Conservation (phyloP, 768 basidiomycete genomes). For the Mycena olivaceomarginata region DNA sequence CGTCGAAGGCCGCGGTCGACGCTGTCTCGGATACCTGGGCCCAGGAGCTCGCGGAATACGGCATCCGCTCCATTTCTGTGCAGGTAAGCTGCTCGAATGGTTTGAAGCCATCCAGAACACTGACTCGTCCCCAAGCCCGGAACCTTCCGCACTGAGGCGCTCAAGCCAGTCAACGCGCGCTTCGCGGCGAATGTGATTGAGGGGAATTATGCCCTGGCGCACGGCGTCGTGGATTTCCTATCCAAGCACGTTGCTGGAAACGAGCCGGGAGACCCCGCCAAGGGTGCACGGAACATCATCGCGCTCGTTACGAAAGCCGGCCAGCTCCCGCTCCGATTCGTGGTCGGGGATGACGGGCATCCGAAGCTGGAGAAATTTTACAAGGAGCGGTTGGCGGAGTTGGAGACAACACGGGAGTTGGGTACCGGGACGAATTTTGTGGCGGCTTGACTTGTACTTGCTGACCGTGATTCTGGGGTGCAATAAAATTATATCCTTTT, state of each 20-base stretch:
- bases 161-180: constrained; percentile 2
- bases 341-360: constrained; percentile 31
- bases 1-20: constrained; percentile 34
- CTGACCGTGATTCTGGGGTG: no score
- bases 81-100: constrained; percentile 10
- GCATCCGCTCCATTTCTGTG: constrained; percentile 26
- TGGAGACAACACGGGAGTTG: constrained; percentile 19
- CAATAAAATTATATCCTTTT: no score
- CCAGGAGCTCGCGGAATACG: constrained; percentile 7
- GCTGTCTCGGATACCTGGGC: constrained; percentile 32
- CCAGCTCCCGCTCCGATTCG: constrained; percentile 37
- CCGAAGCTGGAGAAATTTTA: constrained; percentile 4
- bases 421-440: constrained; percentile 27
- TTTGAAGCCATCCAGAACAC: not conserved
- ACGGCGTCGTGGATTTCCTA: constrained; percentile 17
- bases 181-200: constrained; percentile 38
- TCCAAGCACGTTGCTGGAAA: constrained; percentile 22
- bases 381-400: not conserved
- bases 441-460: no score
- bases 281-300: constrained; percentile 37
- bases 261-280: constrained; percentile 40
- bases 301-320: constrained; percentile 31
- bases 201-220: constrained; percentile 29
- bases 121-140: constrained; percentile 21
- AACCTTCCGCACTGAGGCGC: constrained; percentile 32